Percentiles rank a stretch among this genome's conserved stretches.
phyloP scores from a whole-genome alignment of 345 rosid genomes.

The Moringa oleifera region DNA sequence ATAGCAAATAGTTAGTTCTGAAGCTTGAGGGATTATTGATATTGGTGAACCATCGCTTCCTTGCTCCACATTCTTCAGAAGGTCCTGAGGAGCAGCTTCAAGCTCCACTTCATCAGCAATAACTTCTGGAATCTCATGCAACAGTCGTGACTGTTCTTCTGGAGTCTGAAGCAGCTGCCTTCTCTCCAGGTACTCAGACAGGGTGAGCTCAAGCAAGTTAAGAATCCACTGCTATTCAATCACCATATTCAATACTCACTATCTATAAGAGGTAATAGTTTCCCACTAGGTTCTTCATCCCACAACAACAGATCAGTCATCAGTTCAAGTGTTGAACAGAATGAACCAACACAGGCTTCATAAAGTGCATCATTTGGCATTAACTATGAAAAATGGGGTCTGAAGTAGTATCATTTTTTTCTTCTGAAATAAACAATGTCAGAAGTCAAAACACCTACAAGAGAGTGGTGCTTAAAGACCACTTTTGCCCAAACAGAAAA shows the following conservation, averaged over 20 bases:
- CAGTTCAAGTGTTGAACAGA: neutral
- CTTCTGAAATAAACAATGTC: neutral
- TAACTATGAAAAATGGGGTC: no score
- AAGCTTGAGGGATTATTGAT: constrained; percentile 21
- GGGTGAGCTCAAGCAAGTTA: constrained; percentile 49
- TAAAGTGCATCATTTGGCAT: neutral
- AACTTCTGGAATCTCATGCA: constrained; percentile 59
- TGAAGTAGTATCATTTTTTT: no score
- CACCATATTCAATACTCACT: neutral
- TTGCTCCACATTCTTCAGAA: constrained; percentile 23
- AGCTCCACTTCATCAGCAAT: constrained; percentile 50
- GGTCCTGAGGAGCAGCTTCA: constrained; percentile 24
- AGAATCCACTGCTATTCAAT: constrained; percentile 27
- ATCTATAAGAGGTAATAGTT: neutral
- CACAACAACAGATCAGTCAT: neutral
- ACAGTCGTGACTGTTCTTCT: constrained; percentile 56
- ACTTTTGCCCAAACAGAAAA: no score
- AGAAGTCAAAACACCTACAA: neutral
- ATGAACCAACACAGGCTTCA: neutral
- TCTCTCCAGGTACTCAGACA: constrained; percentile 69
- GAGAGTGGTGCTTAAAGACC: no score
- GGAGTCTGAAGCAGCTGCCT: constrained; percentile 60
- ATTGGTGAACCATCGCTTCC: constrained; percentile 22
- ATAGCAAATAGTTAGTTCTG: constrained; percentile 24
- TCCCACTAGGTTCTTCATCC: neutral